A percentile compares a stretch with the other conserved stretches of the same genome.
Conservation (phyloP, 169 alveolate genomes). For the Plasmodium coatneyi region DNA sequence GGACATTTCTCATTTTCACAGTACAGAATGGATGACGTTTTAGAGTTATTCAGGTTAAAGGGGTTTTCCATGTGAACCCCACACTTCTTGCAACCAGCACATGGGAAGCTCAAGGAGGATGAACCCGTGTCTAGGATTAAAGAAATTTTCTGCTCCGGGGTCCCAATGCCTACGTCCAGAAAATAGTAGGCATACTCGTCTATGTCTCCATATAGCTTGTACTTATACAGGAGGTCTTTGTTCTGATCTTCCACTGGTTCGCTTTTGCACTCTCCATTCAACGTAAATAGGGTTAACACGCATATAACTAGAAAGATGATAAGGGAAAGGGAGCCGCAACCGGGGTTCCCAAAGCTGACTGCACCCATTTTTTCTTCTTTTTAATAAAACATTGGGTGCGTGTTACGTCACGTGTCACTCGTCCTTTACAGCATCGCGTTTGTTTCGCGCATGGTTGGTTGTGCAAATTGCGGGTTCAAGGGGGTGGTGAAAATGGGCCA, state of each 20-base stretch:
- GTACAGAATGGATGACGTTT: constrained; percentile 71
- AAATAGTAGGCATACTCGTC: constrained; percentile 84
- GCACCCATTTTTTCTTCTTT: neutral
- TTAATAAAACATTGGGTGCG: neutral
- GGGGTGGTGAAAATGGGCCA: neutral
- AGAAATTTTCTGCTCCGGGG: constrained; percentile 78
- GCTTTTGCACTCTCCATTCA: neutral
- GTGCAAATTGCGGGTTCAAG: neutral
- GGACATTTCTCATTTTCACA: constrained; percentile 74
- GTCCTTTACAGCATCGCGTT: neutral
- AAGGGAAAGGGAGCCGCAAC: neutral
- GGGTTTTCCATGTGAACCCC: constrained; percentile 78
- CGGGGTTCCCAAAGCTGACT: neutral
- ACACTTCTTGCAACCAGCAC: constrained; percentile 76
- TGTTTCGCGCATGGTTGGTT: neutral
- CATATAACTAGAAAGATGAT: neutral
- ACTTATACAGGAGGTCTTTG: constrained; percentile 11
- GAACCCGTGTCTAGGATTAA: constrained; percentile 86
- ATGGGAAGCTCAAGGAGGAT: constrained; percentile 76
- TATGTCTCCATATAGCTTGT: constrained; percentile 80
- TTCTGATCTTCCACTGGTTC: neutral
- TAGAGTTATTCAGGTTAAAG: constrained; percentile 70
- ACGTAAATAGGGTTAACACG: neutral
- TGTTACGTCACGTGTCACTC: neutral
- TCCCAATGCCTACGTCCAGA: constrained; percentile 78